phyloP scores from a whole-genome alignment of 177 flowering plant genomes.

The Tripterygium wilfordii region DNA sequence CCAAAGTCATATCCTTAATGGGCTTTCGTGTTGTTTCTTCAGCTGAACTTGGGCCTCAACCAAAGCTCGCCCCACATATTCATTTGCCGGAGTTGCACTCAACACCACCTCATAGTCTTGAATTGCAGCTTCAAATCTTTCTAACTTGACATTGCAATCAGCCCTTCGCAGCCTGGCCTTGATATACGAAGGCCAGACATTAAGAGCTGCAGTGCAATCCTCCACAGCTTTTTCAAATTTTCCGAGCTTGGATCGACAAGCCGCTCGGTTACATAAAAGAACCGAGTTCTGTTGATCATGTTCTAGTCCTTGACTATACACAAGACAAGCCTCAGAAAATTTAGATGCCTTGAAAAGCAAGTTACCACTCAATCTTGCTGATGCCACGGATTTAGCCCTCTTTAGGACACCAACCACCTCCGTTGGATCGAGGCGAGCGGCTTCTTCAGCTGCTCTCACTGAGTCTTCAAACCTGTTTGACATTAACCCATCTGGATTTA shows the following conservation, averaged over 20 bases:
- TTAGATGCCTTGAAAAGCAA: constrained; percentile 50
- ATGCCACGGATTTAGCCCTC: constrained; percentile 35
- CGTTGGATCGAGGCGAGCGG: constrained; percentile 47
- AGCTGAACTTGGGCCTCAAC: constrained; percentile 41
- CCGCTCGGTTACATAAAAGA: constrained; percentile 69
- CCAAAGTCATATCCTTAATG: constrained; percentile 26
- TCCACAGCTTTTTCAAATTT: constrained; percentile 67
- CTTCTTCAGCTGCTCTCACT: constrained; percentile 35
- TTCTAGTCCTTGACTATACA: constrained; percentile 60
- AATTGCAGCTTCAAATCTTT: constrained; percentile 64
- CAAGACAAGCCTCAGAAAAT: constrained; percentile 49
- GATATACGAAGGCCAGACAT: constrained; percentile 47
- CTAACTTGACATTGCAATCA: constrained; percentile 67
- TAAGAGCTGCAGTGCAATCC: constrained; percentile 62
- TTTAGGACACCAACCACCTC: constrained; percentile 26
- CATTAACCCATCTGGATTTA: too few species aligned
- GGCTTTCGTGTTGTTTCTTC: constrained; percentile 34
- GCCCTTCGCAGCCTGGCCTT: constrained; percentile 79
- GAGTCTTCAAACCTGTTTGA: constrained; percentile 64
- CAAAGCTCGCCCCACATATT: constrained; percentile 45
- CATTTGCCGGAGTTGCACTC: constrained; percentile 53
- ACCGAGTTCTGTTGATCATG: constrained; percentile 67
- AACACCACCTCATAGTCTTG: constrained; percentile 60
- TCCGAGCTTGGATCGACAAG: constrained; percentile 62
- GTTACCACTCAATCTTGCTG: constrained; percentile 57